Base-by-base conservation (phyloP, 2,329 filamentous ascomycete species). In the Cladorrhinum sp. region DNA sequence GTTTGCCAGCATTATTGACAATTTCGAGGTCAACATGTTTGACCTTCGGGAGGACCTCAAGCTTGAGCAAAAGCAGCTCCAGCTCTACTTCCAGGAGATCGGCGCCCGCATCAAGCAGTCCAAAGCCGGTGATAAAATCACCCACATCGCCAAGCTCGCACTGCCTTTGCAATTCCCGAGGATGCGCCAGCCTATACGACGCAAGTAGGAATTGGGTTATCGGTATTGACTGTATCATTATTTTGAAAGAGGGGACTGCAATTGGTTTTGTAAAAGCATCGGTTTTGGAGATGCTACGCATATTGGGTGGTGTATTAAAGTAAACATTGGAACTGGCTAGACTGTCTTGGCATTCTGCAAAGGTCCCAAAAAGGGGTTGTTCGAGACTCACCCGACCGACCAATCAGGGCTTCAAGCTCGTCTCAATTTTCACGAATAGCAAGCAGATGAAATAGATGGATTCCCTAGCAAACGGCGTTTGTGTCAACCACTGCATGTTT, bases 131-230 rank as follows among this genome's bases (percentile, higher is more conserved):
- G 85, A 86, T 63, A 81, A 76, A 61, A 74, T 74, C 60, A 68
- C 74, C 27, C 76, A 82, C 62, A 77, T 93, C 54, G 92, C 90
- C 12, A 86, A 86, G 67, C 77, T 98, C 68, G 85, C 82, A 67
- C 74, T 97, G 64, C 95, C 95, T 2, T 77, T 97, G 51, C 82
- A 87, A 61, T 97, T 97, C 72, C 95, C 93, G 1, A 92, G 89
- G 77, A 69, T 76, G 65, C 69, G 72, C 62, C 71, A 71, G 57
- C 69, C 70, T 55, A 67, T 69, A 32, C 65, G 64, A 48, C 62
- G 66, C 32, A 66, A 61, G 56, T 69, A 62, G 41, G 24, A 7
- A 38, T 25, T 29, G 8, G 54, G 23, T 18, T 16, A 22, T 50
- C 25, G 27, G 10, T 22, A 24, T 36, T 51, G 16, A 20, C n/a